Percentiles rank a stretch among this genome's conserved stretches.
These are phyloP conservation scores for Claviceps humidiphila DNA, from an alignment of 2,329 filamentous ascomycete genomes.

Conservation along the genomic window DNA sequence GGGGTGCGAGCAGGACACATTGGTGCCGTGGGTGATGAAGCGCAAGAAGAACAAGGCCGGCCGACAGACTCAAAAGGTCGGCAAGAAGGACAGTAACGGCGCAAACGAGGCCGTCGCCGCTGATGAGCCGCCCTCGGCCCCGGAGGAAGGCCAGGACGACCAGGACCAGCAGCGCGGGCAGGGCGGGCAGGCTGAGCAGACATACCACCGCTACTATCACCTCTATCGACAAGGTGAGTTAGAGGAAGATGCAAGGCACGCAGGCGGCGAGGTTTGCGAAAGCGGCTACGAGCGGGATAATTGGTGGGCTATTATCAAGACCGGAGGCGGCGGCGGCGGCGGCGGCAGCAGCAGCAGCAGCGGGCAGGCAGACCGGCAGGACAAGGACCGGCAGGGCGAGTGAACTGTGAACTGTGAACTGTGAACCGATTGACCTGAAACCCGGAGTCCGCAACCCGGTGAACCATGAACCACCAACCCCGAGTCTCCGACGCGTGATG, in stretches of 20 bases:
- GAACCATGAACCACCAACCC: no score
- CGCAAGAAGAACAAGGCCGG: conserved; percentile 8
- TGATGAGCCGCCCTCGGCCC: background rate
- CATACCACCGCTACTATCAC: conserved; percentile 88
- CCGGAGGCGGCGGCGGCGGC: background rate
- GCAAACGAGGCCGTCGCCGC: background rate
- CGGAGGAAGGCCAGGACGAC: background rate
- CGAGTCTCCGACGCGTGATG: no score
- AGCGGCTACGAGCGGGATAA: conserved; percentile 94
- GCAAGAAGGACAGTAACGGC: background rate
- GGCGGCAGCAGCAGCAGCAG: no score
- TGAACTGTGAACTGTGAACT: no score
- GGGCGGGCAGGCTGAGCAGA: conserved; percentile 28
- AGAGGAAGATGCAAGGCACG: conserved; percentile 61
- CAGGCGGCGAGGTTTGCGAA: conserved; percentile 63
- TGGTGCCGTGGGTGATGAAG: conserved; percentile 84
- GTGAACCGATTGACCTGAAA: no score
- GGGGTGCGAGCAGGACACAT: conserved; percentile 72
- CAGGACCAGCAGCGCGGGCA: background rate
- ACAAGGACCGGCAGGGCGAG: no score
- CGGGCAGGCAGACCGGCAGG: no score
- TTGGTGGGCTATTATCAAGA: conserved; percentile 71
- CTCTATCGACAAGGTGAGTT: conserved; percentile 79
- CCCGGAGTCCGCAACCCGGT: no score
- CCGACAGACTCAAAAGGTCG: background rate